Conservation (phyloP, 2,329 filamentous ascomycete species). For the Colletotrichum sp. region DNA sequence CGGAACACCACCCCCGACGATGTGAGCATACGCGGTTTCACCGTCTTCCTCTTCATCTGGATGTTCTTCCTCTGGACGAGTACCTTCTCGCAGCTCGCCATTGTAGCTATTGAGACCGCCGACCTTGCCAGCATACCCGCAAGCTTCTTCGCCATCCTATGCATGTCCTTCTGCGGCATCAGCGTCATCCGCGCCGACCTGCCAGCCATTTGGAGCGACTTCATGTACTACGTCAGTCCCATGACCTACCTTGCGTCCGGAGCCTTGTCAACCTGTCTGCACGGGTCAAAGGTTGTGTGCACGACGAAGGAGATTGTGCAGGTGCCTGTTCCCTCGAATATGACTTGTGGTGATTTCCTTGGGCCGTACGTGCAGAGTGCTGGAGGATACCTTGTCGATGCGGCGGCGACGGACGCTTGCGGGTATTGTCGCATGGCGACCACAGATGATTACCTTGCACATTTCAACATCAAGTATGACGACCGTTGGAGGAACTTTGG, state of each 20-base stretch:
- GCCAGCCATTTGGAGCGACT: slow-evolving; percentile 22
- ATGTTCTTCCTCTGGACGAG: slow-evolving; percentile 21
- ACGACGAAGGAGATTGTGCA: slow-evolving; percentile 19
- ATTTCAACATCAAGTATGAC: slow-evolving; percentile 48
- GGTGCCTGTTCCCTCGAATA: slow-evolving; percentile 12
- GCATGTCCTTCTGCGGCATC: slow-evolving; percentile 24
- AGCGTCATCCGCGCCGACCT: slow-evolving; percentile 15
- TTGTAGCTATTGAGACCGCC: slow-evolving; percentile 16
- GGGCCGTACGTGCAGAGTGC: slow-evolving; percentile 8
- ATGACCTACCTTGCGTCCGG: slow-evolving; percentile 34
- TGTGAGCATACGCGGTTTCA: slow-evolving; percentile 14
- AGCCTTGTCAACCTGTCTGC: slow-evolving; percentile 30
- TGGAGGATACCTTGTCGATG: slow-evolving; percentile 18
- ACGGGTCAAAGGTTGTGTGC: slow-evolving; percentile 19
- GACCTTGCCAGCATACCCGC: slow-evolving; percentile 18
- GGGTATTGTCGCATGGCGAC: slow-evolving; percentile 44
- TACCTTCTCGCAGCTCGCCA: slow-evolving; percentile 23
- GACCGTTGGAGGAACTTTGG: slow-evolving; percentile 58
- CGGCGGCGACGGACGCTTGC: slow-evolving; percentile 44
- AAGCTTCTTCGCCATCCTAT: slow-evolving; percentile 19
- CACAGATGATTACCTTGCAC: slow-evolving; percentile 42
- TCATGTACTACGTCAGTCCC: slow-evolving; percentile 25
- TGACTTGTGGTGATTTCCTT: slow-evolving; percentile 21
- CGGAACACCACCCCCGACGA: slow-evolving; percentile 50
- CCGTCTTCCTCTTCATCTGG: slow-evolving; percentile 24